A percentile compares a stretch with the other conserved stretches of the same genome.
These are phyloP conservation scores for Chlorella sorokiniana DNA, from an alignment of 139 green algal species.

Conservation along the genomic window DNA sequence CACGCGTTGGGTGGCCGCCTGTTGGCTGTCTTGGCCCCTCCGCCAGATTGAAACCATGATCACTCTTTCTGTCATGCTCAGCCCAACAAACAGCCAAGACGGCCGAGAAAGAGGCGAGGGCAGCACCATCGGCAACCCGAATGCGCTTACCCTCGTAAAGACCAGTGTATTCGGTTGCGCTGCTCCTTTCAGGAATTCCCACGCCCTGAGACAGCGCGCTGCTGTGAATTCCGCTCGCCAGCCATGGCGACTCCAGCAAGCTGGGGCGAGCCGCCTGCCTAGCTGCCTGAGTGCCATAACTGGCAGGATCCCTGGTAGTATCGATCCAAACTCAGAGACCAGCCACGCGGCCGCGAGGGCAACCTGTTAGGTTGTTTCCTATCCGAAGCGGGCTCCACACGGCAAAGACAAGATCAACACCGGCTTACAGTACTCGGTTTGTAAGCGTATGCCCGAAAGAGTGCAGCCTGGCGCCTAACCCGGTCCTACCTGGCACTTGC, in stretches of 20 bases:
- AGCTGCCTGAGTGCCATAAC: neutral
- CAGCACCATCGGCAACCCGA: neutral
- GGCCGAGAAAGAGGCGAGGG: neutral
- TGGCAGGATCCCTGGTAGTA: neutral
- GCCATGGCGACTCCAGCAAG: neutral
- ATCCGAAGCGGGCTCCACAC: too few species aligned
- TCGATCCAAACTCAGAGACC: neutral
- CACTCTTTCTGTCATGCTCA: too few species aligned
- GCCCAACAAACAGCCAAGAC: too few species aligned
- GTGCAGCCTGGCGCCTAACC: too few species aligned
- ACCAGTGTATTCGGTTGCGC: neutral
- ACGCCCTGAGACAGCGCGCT: conserved; percentile 21
- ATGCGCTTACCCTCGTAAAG: neutral
- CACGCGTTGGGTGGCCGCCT: neutral
- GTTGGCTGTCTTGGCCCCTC: neutral
- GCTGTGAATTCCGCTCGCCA: conserved; percentile 23
- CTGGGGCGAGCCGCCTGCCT: neutral
- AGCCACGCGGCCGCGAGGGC: too few species aligned
- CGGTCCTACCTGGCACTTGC: too few species aligned
- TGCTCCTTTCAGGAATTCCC: conserved; percentile 18
- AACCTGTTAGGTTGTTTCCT: too few species aligned
- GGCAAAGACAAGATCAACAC: too few species aligned
- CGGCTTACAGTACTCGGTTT: too few species aligned
- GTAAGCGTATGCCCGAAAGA: too few species aligned
- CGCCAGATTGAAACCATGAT: too few species aligned